Percentiles rank a stretch among this genome's conserved stretches.
phyloP scores from a whole-genome alignment of 176 grass and related monocot species.

The Rhynchospora breviuscula region DNA sequence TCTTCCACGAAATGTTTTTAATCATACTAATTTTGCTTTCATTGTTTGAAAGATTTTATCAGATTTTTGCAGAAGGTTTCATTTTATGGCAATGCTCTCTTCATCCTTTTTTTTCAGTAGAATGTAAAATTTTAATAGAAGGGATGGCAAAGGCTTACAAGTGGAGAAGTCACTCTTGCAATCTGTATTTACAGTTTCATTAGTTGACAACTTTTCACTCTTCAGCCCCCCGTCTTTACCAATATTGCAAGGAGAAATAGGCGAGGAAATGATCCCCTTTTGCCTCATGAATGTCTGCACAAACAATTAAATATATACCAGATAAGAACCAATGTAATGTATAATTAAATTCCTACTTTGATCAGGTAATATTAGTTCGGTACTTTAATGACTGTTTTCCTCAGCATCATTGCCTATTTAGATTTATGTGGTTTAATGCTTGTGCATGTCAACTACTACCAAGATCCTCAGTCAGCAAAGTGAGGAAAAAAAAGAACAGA shows the following conservation, averaged over 20 bases:
- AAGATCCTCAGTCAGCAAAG: neutral
- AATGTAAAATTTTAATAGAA: neutral
- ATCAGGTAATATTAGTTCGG: neutral
- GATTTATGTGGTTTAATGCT: neutral
- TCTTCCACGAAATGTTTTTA: neutral
- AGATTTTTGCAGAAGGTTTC: neutral
- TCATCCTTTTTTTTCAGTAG: neutral
- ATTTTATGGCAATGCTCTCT: neutral
- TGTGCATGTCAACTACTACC: neutral
- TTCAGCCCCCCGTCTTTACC: slow-evolving; percentile 43
- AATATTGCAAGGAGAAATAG: slow-evolving; percentile 44
- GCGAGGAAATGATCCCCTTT: slow-evolving; percentile 64
- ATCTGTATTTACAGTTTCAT: slow-evolving; percentile 63
- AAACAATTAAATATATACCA: slow-evolving; percentile 26
- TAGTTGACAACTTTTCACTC: slow-evolving; percentile 6
- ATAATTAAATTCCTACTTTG: neutral
- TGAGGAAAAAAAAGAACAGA: neutral
- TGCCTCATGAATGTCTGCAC: slow-evolving; percentile 95
- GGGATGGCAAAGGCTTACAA: slow-evolving; percentile 35
- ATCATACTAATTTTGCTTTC: neutral
- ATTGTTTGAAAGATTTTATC: neutral
- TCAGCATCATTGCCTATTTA: neutral
- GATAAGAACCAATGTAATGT: neutral
- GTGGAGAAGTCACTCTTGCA: slow-evolving; percentile 47
- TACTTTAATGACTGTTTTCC: neutral